Evolutionary conservation across 1,284 basidiomycete genomes (phyloP).

Genomic region (Ganoderma multipileum): DNA sequence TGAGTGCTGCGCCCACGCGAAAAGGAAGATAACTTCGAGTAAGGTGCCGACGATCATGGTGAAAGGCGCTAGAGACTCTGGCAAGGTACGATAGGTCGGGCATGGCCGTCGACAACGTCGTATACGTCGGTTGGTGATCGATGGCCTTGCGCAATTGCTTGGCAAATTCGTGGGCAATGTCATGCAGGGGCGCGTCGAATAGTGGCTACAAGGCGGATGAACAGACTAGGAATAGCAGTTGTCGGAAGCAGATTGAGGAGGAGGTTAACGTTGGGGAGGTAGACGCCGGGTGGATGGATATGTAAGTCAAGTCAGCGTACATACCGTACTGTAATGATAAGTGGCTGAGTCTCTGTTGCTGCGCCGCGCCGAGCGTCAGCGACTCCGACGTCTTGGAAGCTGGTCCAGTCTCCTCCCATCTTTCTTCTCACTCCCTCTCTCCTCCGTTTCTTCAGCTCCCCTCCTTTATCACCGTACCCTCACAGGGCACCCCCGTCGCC

Average conservation of each 20-base stretch:
- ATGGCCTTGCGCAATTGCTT: too few relatives aligned
- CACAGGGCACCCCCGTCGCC: conserved; percentile 28
- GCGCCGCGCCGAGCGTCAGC: neutral
- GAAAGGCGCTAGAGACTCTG: neutral
- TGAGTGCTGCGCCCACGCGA: too few relatives aligned
- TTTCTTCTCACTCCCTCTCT: conserved; percentile 12
- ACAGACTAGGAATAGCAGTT: neutral
- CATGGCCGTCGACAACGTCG: neutral
- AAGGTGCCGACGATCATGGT: neutral
- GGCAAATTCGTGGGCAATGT: too few relatives aligned
- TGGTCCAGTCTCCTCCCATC: conserved; percentile 1
- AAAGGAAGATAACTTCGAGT: too few relatives aligned
- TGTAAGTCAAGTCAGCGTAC: too few relatives aligned
- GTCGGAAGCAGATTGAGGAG: neutral
- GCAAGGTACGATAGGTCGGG: too few relatives aligned
- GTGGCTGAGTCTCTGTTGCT: neutral
- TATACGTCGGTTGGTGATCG: neutral
- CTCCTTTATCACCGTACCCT: conserved; percentile 18
- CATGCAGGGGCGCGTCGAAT: too few relatives aligned
- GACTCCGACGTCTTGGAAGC: neutral
- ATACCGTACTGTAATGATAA: too few relatives aligned
- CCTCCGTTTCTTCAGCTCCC: conserved; percentile 14
- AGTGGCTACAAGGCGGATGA: too few relatives aligned
- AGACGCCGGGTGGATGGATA: neutral
- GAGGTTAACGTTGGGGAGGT: neutral